Base-by-base conservation (phyloP, 1,139 yeast genomes). In the Pichiaceae sp. region DNA sequence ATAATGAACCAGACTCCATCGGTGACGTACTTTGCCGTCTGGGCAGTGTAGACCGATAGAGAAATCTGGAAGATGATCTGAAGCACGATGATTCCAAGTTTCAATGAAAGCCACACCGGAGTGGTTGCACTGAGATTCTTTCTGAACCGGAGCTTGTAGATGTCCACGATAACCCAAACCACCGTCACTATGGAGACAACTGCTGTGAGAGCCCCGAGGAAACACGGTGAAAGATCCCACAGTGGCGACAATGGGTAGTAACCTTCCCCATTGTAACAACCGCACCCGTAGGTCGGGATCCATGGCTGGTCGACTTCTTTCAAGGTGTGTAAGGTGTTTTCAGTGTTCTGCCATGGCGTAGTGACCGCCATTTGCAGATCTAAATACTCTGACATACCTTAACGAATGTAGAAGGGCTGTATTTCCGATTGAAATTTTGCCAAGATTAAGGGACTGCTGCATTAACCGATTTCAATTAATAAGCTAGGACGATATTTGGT, bases 201-300 rank as follows among this genome's bases (percentile, higher is more conserved):
- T 3, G 81, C 75, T 1, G 77, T 59, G 2, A 66, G 39, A 21
- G 95, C 96, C 48, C 81, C 84, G 32, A 79, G 64, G 53, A 87
- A 79, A 52, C 96, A 87, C 3, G 89, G 81, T 1, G 95, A 76
- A 42, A 84, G 68, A 50, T 81, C 93, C 36, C 72, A 75, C 50
- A 73, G 74, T 8, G 48, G 40, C 38, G 66, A 81, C 9, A 82
- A 58, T 0, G 93, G 85, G 3, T 86, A 84, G 79, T 86, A 82
- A 3, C 94, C 94, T 44, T 78, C 86, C n/a, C 45, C 40, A 42
- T 64, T 66, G 21, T 52, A 54, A 47, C 78, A 72, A 3, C 49
- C 53, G 32, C 53, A 51, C 7, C 28, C 28, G 28, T 25, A 25
- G 15, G 8, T 9, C 8, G 28, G 28, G n/a, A 25, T 7, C 28